Percentiles rank a stretch among this genome's conserved stretches.
phyloP scores from a whole-genome alignment of 192 early-diverging fungal species.

The Dispira simplex region DNA sequence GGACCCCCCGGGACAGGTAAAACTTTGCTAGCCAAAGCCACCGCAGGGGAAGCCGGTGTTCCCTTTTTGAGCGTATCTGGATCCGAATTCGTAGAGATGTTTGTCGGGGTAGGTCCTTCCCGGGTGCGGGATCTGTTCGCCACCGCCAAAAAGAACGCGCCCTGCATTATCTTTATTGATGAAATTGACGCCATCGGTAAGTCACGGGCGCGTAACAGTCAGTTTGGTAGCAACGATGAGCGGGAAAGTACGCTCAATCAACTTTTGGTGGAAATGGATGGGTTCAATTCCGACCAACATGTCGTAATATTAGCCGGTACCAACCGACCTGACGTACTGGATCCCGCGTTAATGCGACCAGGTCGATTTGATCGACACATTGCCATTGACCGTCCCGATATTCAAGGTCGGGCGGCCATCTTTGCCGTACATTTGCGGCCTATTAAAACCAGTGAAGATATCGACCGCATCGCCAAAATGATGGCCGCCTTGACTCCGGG shows the following conservation, averaged over 20 bases:
- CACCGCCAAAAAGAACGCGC: slow-evolving; percentile 91
- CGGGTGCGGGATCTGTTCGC: slow-evolving; percentile 95
- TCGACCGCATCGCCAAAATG: slow-evolving; percentile 62
- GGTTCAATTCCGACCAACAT: slow-evolving; percentile 47
- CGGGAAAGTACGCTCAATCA: slow-evolving; percentile 96
- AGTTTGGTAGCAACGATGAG: slow-evolving; percentile 94
- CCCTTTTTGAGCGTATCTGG: slow-evolving; percentile 98
- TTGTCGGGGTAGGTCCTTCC: slow-evolving; percentile 92
- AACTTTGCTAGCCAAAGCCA: slow-evolving; percentile 97
- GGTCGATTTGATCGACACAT: slow-evolving; percentile 99
- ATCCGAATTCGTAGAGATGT: slow-evolving; percentile 99
- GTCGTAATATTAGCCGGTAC: slow-evolving; percentile 97
- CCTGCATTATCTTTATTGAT: slow-evolving; percentile 99
- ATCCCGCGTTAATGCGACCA: slow-evolving; percentile 89
- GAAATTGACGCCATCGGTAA: slow-evolving; percentile 99
- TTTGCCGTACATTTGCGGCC: slow-evolving; percentile 94
- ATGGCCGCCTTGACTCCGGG: slow-evolving; percentile 94
- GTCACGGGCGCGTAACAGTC: slow-evolving; percentile 73
- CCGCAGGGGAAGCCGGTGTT: slow-evolving; percentile 96
- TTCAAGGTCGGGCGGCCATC: slow-evolving; percentile 88
- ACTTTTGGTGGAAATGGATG: slow-evolving; percentile 98
- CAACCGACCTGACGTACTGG: slow-evolving; percentile 93
- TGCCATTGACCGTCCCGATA: slow-evolving; percentile 90
- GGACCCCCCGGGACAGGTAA: slow-evolving; percentile 93
- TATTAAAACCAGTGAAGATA: slow-evolving; percentile 74